These are phyloP conservation scores for Arachis hypogaea DNA, from an alignment of 306 rosid genomes.

Conservation along the genomic window DNA sequence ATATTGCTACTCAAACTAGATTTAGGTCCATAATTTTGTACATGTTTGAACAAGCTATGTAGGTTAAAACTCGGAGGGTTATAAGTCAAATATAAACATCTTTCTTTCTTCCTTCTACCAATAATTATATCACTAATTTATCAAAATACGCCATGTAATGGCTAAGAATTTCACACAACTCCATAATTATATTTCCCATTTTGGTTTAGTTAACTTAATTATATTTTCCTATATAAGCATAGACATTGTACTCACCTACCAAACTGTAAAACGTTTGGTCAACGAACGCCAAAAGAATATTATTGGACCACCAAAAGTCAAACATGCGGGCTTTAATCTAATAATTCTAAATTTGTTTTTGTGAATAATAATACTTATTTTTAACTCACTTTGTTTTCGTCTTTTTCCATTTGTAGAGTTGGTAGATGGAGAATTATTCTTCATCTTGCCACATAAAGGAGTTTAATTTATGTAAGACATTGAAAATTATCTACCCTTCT, in stretches of 20 bases:
- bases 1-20: too few species aligned
- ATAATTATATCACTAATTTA: not conserved
- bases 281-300: not conserved
- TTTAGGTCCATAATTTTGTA: too few species aligned
- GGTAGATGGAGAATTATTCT: conserved; percentile 25
- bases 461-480: not conserved
- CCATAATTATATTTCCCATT: not conserved
- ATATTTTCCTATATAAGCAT: not conserved
- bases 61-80: too few species aligned
- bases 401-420: not conserved
- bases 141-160: not conserved
- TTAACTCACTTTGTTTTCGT: not conserved
- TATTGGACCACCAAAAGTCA: not conserved
- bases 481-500: not conserved
- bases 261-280: not conserved
- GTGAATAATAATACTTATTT: not conserved
- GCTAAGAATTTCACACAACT: not conserved
- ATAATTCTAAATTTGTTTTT: not conserved
- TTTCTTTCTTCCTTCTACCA: too few species aligned
- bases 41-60: too few species aligned
- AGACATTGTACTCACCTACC: too few species aligned
- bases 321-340: not conserved
- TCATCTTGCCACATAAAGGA: not conserved
- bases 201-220: too few species aligned
- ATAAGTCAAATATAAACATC: too few species aligned